Evolutionary conservation across 2,329 filamentous ascomycete genomes (phyloP).

Genomic region (Nannizziopsis arthrosporioides): DNA sequence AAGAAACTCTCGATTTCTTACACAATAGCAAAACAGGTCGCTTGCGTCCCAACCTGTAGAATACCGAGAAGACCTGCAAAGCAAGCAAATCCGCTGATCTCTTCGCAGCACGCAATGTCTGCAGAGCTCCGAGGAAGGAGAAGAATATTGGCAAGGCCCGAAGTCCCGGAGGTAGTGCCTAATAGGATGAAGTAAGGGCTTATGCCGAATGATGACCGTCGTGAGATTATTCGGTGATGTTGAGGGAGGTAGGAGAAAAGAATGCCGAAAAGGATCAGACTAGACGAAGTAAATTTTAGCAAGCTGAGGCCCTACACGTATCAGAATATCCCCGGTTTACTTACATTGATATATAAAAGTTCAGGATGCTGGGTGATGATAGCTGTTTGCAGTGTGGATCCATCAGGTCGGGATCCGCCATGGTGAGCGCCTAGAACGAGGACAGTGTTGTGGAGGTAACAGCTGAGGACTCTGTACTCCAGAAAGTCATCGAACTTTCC

Average conservation of each 20-base stretch:
- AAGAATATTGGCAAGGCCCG: slow-evolving; percentile 84
- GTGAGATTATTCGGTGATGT: slow-evolving; percentile 77
- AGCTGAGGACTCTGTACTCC: not conserved
- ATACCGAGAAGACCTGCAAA: slow-evolving; percentile 77
- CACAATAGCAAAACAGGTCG: slow-evolving; percentile 87
- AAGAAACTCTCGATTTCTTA: slow-evolving; percentile 36
- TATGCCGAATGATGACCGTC: slow-evolving; percentile 81
- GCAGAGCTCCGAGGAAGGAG: slow-evolving; percentile 69
- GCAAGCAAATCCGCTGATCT: slow-evolving; percentile 71
- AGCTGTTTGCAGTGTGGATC: slow-evolving; percentile 40
- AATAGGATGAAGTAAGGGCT: slow-evolving; percentile 91
- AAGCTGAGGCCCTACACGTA: slow-evolving; percentile 1
- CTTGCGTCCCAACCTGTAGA: slow-evolving; percentile 81
- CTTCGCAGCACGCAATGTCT: slow-evolving; percentile 75
- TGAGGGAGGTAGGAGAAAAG: slow-evolving; percentile 89
- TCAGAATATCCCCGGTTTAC: slow-evolving; percentile 14
- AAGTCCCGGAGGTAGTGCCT: slow-evolving; percentile 81
- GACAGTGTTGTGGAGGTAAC: not conserved
- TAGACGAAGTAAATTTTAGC: slow-evolving; percentile 21
- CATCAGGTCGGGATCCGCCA: not conserved
- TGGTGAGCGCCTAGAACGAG: not conserved
- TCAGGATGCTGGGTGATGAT: slow-evolving; percentile 40
- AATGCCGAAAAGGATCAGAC: slow-evolving; percentile 73
- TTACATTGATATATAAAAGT: slow-evolving; percentile 45
- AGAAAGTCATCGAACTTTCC: too few relatives aligned